Conservation (phyloP, 371 early-diverging fungal genomes). For the Rhizopus sp. region DNA sequence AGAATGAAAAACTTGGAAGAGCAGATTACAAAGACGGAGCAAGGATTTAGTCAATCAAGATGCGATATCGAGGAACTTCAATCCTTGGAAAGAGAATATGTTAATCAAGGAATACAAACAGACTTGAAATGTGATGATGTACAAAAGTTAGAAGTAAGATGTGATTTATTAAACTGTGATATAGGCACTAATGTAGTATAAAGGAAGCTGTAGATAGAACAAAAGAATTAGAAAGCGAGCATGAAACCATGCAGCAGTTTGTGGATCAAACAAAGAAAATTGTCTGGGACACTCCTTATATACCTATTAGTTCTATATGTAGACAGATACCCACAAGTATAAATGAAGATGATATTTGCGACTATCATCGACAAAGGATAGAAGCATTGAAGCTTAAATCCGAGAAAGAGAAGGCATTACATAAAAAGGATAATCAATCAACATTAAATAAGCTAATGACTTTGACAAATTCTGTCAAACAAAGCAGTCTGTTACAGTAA, state of each 20-base stretch:
- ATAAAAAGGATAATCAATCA: constrained; percentile 8
- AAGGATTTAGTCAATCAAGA: constrained; percentile 13
- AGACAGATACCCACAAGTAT: constrained; percentile 16
- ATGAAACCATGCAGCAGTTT: constrained; percentile 3
- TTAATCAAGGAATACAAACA: constrained; percentile 18
- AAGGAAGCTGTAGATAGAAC: not conserved
- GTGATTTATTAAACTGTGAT: not conserved
- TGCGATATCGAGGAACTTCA: constrained; percentile 16
- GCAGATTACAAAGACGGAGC: constrained; percentile 15
- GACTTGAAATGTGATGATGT: constrained; percentile 9
- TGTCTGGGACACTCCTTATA: constrained; percentile 19
- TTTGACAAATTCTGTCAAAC: constrained; percentile 14
- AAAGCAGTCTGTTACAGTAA: constrained; percentile 1
- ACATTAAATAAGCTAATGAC: constrained; percentile 15
- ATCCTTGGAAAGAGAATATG: constrained; percentile 15
- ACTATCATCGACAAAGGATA: constrained; percentile 16
- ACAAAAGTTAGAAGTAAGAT: not conserved
- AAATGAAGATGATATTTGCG: constrained; percentile 13
- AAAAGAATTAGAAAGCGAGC: constrained; percentile 3
- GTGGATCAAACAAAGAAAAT: constrained; percentile 11
- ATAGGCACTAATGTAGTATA: not conserved
- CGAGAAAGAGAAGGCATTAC: constrained; percentile 2
- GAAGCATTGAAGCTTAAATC: not conserved
- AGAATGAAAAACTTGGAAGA: constrained; percentile 18
- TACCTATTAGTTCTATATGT: constrained; percentile 10